Evolutionary conservation across 306 rosid genomes (phyloP), one percentile per base, ranked within the genome.

Genomic region (Prinsepia uniflora): DNA sequence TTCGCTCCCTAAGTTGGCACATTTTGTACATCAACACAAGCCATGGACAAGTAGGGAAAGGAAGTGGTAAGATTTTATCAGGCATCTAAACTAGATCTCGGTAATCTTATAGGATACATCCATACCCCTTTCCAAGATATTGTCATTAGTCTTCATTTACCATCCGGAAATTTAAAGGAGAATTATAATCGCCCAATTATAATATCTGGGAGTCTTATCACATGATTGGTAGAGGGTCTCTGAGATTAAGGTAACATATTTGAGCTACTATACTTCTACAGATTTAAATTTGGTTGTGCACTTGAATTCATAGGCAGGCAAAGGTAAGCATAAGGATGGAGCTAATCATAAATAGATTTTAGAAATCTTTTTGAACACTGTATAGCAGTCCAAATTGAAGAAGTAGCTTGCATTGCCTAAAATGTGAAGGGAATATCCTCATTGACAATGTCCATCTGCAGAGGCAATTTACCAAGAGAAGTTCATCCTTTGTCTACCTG

Each of bases 401-500:
- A n/a, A 17, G 74, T 24, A 59, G 14, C 48, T 70, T 53, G 53
- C 15, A 53, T 42, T 76, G 52, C 7, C 41, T 4, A 22, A 67
- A 41, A 7, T 40, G 60, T 22, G 15, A 58, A 41, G 30, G 65
- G 56, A 24, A 41, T 46, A 36, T 72, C 54, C 63, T 63, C 76
- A 66, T 73, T 68, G 34, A 49, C 48, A 20, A 11, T 58, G 63
- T 50, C 69, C 12, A 74, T 52, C 63, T 57, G 81, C 80, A 83
- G 83, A 72, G 30, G 68, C 80, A 72, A 62, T 58, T 71, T 11
- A 52, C 36, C 53, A 45, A 34, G 52, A 39, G 64, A 39, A 19
- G 56, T 47, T 50, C 81, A 17, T 61, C 48, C 58, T 43, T 75
- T 54, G 75, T 52, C 80, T 80, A 72, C 86, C 85, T 13, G 76